Evolutionary conservation across 345 rosid genomes (phyloP).

Genomic region (Brassica nigra): DNA sequence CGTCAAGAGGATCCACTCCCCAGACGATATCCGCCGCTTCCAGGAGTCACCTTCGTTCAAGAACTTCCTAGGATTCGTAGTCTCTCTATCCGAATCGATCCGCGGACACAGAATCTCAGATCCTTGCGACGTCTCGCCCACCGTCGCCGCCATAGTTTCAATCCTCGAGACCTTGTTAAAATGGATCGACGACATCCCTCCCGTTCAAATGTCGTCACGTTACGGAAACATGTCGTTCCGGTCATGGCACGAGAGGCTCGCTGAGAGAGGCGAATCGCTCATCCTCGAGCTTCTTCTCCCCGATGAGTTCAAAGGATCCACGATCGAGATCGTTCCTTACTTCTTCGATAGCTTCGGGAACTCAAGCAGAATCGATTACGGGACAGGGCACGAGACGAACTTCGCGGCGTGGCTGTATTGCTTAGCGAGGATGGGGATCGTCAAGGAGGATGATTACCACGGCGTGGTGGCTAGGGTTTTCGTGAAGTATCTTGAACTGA

Average conservation of each 20-base stretch:
- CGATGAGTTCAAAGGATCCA: conserved; percentile 55
- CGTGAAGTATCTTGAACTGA: conserved; percentile 70
- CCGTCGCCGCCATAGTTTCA: conserved; percentile 53
- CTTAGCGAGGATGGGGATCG: conserved; percentile 71
- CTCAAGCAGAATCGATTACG: conserved; percentile 81
- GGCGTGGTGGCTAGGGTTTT: conserved; percentile 82
- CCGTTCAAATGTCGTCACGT: conserved; percentile 65
- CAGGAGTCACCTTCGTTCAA: conserved; percentile 53
- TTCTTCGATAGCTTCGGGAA: conserved; percentile 91
- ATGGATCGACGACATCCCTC: conserved; percentile 90
- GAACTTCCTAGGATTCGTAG: conserved; percentile 83
- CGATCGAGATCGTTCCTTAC: conserved; percentile 72
- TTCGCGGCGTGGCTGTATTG: conserved; percentile 93
- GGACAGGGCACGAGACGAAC: conserved; percentile 92
- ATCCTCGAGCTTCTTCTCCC: conserved; percentile 63
- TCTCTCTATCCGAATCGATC: conserved; percentile 79
- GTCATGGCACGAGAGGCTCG: conserved; percentile 75
- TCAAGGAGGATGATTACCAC: conserved; percentile 82
- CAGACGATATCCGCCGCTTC: conserved; percentile 72
- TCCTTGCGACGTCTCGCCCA: conserved; percentile 58
- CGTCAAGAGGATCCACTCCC: conserved; percentile 64
- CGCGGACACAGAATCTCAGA: conserved; percentile 71
- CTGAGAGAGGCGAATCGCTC: conserved; percentile 51
- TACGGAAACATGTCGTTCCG: conserved; percentile 89
- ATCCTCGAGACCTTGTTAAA: conserved; percentile 54